Conservation (phyloP, 176 grass and related monocot species). For the Avena atlantica region DNA sequence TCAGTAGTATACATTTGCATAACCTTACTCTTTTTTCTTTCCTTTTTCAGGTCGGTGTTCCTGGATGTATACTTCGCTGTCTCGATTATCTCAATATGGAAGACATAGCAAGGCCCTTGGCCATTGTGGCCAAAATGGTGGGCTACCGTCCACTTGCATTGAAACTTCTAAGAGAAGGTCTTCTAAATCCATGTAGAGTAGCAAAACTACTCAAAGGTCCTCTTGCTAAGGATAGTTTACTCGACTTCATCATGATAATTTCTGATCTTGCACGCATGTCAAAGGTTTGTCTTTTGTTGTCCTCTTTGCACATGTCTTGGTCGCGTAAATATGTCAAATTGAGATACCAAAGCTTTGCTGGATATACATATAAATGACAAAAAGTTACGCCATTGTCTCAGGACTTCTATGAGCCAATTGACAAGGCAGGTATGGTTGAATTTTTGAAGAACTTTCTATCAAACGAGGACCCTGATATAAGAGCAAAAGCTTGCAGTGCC, state of each 20-base stretch:
- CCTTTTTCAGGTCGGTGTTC: constrained; percentile 63
- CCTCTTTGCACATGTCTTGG: constrained; percentile 7
- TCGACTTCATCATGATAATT: constrained; percentile 98
- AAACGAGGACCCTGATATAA: constrained; percentile 77
- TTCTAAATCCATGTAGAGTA: constrained; percentile 75
- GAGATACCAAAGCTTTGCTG: constrained; percentile 23
- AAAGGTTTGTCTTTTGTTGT: constrained; percentile 63
- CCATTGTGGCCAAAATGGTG: constrained; percentile 95
- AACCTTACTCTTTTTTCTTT: constrained; percentile 31
- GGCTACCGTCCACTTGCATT: constrained; percentile 76
- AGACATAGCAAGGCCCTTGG: constrained; percentile 75
- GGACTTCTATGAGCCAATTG: constrained; percentile 91
- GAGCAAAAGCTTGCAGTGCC: constrained; percentile 98
- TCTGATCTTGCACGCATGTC: constrained; percentile 99
- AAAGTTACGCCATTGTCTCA: constrained; percentile 38
- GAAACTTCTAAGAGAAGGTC: constrained; percentile 86
- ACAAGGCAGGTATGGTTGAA: constrained; percentile 72
- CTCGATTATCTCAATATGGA: constrained; percentile 74
- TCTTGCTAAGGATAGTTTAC: constrained; percentile 67
- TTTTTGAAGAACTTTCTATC: constrained; percentile 74
- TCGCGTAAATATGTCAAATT: constrained; percentile 21
- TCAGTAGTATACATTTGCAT: constrained; percentile 33
- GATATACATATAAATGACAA: constrained; percentile 25
- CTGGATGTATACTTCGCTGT: constrained; percentile 69
- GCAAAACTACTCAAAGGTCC: constrained; percentile 57